Evolutionary conservation across 768 basidiomycete species (phyloP), one percentile per base, ranked within the genome.

Genomic region (Dendrothele bispora): DNA sequence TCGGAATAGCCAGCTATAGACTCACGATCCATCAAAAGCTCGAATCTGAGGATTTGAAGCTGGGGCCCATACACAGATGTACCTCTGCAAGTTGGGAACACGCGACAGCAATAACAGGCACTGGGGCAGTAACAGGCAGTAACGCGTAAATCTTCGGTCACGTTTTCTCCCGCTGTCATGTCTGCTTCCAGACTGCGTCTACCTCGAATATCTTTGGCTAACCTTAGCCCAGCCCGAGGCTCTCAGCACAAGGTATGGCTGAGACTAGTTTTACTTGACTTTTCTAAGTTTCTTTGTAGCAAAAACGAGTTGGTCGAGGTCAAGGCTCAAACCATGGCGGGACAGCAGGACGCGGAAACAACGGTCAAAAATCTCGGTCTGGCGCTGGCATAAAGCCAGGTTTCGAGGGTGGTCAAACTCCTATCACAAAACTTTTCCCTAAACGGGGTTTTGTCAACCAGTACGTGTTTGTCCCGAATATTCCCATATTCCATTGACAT

Each of bases 331-430:
- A 88, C 22, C 81, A 88, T 49, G 97, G 97, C 54, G 86, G 92
- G 52, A 98, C 95, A 1, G 87, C 95, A 8, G 92, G 92, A 55
- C 80, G 92, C 46, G 97, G 97, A 69, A 80, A 90, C 66, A 99
- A 99, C 58, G 97, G 97, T 56, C 93, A 95, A 68, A 95, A 94
- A 50, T 86, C 97, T 29, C 83, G 95, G 52, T 83, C 91, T 4
- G 95, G 95, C 2, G 83, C 86, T 49, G 90, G 92, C 4, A 88
- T 91, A 25, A 80, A 78, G 56, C 75, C 82, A 22, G 86, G 91
- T 5, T 99, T 98, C 54, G 97, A 98, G 67, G 97, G 97, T 62
- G 97, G 97, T 53, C 95, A 98, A 65, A 98, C 95, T 4, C 91
- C 95, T 12, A 83, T 98, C 45, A 86, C 89, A 5, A 85, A 91